Evolutionary conservation across 169 alveolate genomes (phyloP), one percentile per base, ranked within the genome.

Genomic region (Cryptosporidium viatorum): DNA sequence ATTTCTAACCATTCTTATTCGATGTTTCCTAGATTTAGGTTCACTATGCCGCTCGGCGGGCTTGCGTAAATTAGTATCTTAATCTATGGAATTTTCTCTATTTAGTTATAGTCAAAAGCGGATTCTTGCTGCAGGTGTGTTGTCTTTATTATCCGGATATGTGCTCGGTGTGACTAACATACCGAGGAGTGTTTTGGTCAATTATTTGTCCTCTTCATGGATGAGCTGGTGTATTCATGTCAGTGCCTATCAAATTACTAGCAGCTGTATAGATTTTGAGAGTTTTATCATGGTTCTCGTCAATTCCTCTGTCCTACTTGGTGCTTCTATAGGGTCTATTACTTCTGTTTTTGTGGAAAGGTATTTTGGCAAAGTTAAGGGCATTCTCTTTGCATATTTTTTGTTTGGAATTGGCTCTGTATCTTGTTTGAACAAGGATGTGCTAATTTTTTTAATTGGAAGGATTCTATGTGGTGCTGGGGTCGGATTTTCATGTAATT

Each of bases 31-130:
- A 35, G 67, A 23, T 55, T n/a, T 55, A 55, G 37, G 67, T 7
- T 65, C 18, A 33, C 6, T 33, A 1, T 6, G 51, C 70, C 52
- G 35, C 37, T 35, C 41, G 71, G 43, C 65, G 65, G 86, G 67
- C 35, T 55, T 26, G 67, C n/a, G 67, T 55, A 35, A 3, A 31
- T 37, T 65, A 37, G 71, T 31, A 31, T 33, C 43, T 33, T 65
- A 65, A 35, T 29, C 39, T 45, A 80, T 80, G 89, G 74, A 62
- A 16, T 80, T 80, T 23, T 62, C 86, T 21, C 70, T 80, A 21
- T 41, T 80, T 59, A 80, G 75, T 31, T 80, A 80, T 59, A 60
- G 89, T 31, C 89, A 80, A 48, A 80, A 62, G 48, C 89, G 89
- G 23, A 23, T 80, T 26, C 75, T 80, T 43, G 73, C 74, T 16